Evolutionary conservation across 805 yeast genomes (phyloP).

Genomic region (Wickerhamomyces queroliae): DNA sequence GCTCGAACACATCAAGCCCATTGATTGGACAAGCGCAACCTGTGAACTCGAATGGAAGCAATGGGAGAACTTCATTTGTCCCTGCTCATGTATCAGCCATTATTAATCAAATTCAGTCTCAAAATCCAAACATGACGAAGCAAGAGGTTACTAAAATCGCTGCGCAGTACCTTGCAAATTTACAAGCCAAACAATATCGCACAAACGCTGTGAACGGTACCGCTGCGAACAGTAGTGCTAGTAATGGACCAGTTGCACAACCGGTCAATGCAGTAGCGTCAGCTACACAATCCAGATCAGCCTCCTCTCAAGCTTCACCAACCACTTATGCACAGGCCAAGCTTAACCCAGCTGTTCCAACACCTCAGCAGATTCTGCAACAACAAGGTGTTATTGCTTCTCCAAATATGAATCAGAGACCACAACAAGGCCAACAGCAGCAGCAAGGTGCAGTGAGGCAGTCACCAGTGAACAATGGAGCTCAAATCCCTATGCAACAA

Average conservation of each 20-base stretch:
- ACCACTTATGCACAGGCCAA: conserved; percentile 6
- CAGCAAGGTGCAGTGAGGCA: conserved; percentile 21
- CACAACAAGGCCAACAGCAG: conserved; percentile 17
- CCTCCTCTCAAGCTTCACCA: conserved; percentile 1
- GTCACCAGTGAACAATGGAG: conserved; percentile 3
- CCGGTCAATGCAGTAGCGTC: conserved; percentile 5
- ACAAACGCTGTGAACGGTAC: conserved; percentile 18
- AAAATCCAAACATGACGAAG: conserved; percentile 55
- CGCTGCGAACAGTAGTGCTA: conserved; percentile 23
- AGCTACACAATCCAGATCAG: neutral
- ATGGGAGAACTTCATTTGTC: conserved; percentile 30
- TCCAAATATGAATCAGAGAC: conserved; percentile 1
- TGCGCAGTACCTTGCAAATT: conserved; percentile 53
- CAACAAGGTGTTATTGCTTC: conserved; percentile 18
- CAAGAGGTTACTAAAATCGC: conserved; percentile 65
- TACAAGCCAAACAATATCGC: conserved; percentile 40
- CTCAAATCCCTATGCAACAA: conserved; percentile 8
- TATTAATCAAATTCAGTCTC: conserved; percentile 57
- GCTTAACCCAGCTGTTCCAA: conserved; percentile 19
- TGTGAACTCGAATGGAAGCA: neutral
- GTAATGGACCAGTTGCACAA: conserved; percentile 16
- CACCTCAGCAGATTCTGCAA: conserved; percentile 35
- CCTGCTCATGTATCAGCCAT: conserved; percentile 63
- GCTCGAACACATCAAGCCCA: conserved; percentile 8
- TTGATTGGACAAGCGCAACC: conserved; percentile 6